A percentile compares a stretch with the other conserved stretches of the same genome.
Evolutionary conservation across 2,329 filamentous ascomycete species (phyloP).

Genomic region (Aspergillus versicolor): DNA sequence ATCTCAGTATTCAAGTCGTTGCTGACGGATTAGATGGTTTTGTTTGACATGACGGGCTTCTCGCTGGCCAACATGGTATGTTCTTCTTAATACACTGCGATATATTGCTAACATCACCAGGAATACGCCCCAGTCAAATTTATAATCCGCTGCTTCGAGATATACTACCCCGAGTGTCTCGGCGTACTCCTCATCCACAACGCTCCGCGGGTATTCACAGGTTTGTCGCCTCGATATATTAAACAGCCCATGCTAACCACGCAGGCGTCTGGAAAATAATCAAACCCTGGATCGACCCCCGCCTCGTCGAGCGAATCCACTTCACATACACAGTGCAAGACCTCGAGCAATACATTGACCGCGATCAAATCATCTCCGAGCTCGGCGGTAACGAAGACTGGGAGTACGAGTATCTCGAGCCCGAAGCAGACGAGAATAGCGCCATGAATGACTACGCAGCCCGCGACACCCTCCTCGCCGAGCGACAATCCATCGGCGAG

Average conservation of each 20-base stretch:
- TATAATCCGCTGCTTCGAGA: conserved; percentile 97
- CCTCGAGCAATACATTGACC: conserved; percentile 69
- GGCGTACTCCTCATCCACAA: conserved; percentile 89
- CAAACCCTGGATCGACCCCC: conserved; percentile 88
- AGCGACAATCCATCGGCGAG: conserved; percentile 62
- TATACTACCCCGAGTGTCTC: conserved; percentile 89
- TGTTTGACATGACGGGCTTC: conserved; percentile 94
- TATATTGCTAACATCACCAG: conserved; percentile 34
- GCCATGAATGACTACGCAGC: conserved; percentile 64
- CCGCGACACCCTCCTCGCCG: conserved; percentile 60
- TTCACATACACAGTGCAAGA: conserved; percentile 80
- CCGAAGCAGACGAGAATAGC: conserved; percentile 69
- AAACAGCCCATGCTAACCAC: neutral
- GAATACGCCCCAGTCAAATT: conserved; percentile 94
- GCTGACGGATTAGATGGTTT: conserved; percentile 61
- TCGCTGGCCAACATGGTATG: conserved; percentile 84
- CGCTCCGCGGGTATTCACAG: conserved; percentile 86
- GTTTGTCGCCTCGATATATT: conserved; percentile 43
- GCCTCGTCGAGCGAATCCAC: conserved; percentile 86
- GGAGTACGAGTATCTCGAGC: conserved; percentile 79
- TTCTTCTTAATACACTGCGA: neutral
- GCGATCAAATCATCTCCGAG: conserved; percentile 69
- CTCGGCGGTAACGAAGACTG: conserved; percentile 81
- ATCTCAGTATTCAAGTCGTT: neutral
- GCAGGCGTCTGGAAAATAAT: conserved; percentile 89